phyloP scores from a whole-genome alignment of 2,329 filamentous ascomycete genomes.

The Penicillium crustosum region DNA sequence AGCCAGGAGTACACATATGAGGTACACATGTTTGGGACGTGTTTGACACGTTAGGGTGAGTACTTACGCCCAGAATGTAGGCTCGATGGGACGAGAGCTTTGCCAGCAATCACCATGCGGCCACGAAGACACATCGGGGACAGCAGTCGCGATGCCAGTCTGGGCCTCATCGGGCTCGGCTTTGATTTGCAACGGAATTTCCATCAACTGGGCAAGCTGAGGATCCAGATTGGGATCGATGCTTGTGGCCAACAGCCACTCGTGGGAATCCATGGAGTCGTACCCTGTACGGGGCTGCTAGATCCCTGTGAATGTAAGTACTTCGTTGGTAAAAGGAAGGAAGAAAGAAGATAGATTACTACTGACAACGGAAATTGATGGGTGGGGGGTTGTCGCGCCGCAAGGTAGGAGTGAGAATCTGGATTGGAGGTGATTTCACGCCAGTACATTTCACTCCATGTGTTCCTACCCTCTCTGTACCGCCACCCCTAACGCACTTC shows the following conservation, averaged over 20 bases:
- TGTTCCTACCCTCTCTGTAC: neutral
- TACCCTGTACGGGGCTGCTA: neutral
- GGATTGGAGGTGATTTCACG: neutral
- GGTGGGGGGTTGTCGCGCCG: neutral
- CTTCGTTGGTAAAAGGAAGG: neutral
- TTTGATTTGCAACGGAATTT: neutral
- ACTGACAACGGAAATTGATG: neutral
- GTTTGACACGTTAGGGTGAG: neutral
- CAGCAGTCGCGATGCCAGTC: neutral
- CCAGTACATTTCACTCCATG: neutral
- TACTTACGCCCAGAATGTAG: neutral
- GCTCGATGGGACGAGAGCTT: neutral
- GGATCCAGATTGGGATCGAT: neutral
- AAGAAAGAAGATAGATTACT: neutral
- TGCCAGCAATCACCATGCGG: neutral
- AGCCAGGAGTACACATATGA: neutral
- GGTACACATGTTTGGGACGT: neutral
- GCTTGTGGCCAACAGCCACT: neutral
- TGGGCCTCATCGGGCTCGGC: neutral
- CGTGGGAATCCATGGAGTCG: neutral
- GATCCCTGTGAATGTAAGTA: neutral
- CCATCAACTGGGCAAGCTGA: neutral
- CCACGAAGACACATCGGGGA: neutral
- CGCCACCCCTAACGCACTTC: neutral
- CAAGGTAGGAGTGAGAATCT: neutral